Evolutionary conservation across 2,329 filamentous ascomycete species (phyloP).

Genomic region (Periconia macrospinosa): DNA sequence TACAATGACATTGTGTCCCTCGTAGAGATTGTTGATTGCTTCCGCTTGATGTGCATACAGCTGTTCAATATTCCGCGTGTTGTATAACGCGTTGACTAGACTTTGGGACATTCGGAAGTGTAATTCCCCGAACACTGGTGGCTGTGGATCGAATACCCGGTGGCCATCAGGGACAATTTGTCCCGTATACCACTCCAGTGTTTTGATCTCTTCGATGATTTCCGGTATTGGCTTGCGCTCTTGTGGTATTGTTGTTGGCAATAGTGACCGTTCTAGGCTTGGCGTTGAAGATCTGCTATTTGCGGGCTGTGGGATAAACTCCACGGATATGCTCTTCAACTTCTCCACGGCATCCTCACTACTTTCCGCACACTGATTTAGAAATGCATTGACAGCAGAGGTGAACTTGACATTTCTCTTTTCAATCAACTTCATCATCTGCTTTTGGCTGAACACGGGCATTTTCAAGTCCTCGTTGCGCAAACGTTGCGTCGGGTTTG

Average conservation of each 20-base stretch:
- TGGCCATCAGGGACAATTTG: conserved; percentile 95
- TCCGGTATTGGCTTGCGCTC: conserved; percentile 80
- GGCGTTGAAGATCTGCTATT: conserved; percentile 48
- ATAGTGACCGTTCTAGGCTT: conserved; percentile 44
- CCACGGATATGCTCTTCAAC: conserved; percentile 61
- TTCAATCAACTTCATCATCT: conserved; percentile 86
- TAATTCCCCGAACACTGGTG: conserved; percentile 78
- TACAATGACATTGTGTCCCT: conserved; percentile 85
- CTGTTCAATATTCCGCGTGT: conserved; percentile 80
- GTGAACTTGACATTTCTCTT: conserved; percentile 84
- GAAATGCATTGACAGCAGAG: conserved; percentile 73
- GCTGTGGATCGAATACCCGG: conserved; percentile 84
- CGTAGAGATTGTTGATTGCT: conserved; percentile 84
- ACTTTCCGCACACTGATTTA: conserved; percentile 71
- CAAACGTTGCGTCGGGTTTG: conserved; percentile 67
- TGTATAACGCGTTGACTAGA: conserved; percentile 94
- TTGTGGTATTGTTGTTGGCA: conserved; percentile 74
- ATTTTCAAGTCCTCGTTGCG: conserved; percentile 82
- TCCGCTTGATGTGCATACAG: conserved; percentile 92
- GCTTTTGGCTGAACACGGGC: conserved; percentile 90
- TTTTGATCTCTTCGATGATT: conserved; percentile 82
- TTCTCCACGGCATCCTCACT: conserved; percentile 67
- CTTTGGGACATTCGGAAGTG: conserved; percentile 85
- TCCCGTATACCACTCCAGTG: conserved; percentile 81
- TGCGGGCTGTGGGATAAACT: conserved; percentile 65